These are phyloP conservation scores for Meyerozyma smithsonii DNA, from an alignment of 1,139 yeast species.

Conservation along the genomic window DNA sequence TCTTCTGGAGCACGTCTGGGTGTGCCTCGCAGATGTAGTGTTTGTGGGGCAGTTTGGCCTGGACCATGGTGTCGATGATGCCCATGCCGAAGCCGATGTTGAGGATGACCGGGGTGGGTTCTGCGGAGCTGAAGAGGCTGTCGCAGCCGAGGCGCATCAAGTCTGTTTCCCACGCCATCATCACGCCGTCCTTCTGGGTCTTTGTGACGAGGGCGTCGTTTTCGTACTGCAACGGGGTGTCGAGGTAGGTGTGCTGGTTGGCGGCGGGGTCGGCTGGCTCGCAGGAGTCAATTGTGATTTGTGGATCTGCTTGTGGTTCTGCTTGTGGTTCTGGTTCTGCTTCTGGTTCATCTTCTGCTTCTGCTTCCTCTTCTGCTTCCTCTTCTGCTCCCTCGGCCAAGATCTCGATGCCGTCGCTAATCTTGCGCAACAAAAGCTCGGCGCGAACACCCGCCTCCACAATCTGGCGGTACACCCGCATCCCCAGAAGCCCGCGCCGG, in stretches of 20 bases:
- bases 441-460: constrained; percentile 91
- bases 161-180: constrained; percentile 95
- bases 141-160: constrained; percentile 80
- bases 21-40: constrained; percentile 95
- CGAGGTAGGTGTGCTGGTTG: constrained; percentile 60
- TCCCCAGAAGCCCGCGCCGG: constrained; percentile 42
- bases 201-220: constrained; percentile 71
- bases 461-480: constrained; percentile 46
- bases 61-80: constrained; percentile 78
- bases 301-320: not conserved
- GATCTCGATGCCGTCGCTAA: constrained; percentile 54
- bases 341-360: constrained; percentile 5
- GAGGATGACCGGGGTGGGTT: constrained; percentile 41
- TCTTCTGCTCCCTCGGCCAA: constrained; percentile 20
- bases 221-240: constrained; percentile 63
- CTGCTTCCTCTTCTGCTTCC: constrained; percentile 7
- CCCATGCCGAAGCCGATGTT: constrained; percentile 98
- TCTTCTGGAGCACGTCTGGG: constrained; percentile 75
- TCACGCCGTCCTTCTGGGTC: constrained; percentile 79
- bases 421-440: constrained; percentile 71
- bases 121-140: constrained; percentile 46
- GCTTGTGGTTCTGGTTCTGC: constrained; percentile 6
- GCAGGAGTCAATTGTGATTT: no score
- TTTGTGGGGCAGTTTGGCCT: constrained; percentile 50
- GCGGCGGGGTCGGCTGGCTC: constrained; percentile 44